Conservation (phyloP, 2,329 filamentous ascomycete species). For the Alternaria panax region DNA sequence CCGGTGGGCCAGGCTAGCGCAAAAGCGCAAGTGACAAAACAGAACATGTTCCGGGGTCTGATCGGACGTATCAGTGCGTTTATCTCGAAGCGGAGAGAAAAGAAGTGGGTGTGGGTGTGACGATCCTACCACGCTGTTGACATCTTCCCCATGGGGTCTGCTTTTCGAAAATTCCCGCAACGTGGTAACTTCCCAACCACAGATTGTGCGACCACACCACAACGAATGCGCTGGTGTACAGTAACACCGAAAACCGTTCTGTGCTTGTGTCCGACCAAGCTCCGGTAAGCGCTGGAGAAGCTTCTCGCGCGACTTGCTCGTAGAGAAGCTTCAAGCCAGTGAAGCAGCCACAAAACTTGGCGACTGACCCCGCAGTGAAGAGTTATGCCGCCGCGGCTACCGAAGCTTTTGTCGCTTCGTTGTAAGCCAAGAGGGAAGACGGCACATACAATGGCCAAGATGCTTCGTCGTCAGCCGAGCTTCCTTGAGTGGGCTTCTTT, state of each 20-base stretch:
- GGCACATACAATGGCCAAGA: slow-evolving; percentile 15
- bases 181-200: slow-evolving; percentile 6
- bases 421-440: slow-evolving; percentile 29
- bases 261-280: slow-evolving; percentile 25
- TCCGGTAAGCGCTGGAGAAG: slow-evolving; percentile 32
- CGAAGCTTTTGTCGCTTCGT: slow-evolving; percentile 13
- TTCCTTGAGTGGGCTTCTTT: slow-evolving; percentile 44
- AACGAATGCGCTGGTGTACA: neutral
- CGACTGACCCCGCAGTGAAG: slow-evolving; percentile 28
- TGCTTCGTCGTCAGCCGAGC: slow-evolving; percentile 38
- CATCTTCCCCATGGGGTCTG: slow-evolving; percentile 36
- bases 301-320: slow-evolving; percentile 24
- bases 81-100: slow-evolving; percentile 10
- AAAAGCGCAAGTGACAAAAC: slow-evolving; percentile 28
- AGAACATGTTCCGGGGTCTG: slow-evolving; percentile 21
- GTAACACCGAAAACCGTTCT: slow-evolving; percentile 6
- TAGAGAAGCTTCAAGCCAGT: slow-evolving; percentile 36
- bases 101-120: slow-evolving; percentile 24
- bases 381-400: slow-evolving; percentile 23
- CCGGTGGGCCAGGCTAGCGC: slow-evolving; percentile 19
- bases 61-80: slow-evolving; percentile 24
- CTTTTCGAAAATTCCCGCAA: slow-evolving; percentile 9
- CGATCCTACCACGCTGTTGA: slow-evolving; percentile 25
- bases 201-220: slow-evolving; percentile 1
- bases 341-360: slow-evolving; percentile 37